Base-by-base conservation (phyloP, 2,329 filamentous ascomycete genomes). In the Neopestalotiopsis sp. region DNA sequence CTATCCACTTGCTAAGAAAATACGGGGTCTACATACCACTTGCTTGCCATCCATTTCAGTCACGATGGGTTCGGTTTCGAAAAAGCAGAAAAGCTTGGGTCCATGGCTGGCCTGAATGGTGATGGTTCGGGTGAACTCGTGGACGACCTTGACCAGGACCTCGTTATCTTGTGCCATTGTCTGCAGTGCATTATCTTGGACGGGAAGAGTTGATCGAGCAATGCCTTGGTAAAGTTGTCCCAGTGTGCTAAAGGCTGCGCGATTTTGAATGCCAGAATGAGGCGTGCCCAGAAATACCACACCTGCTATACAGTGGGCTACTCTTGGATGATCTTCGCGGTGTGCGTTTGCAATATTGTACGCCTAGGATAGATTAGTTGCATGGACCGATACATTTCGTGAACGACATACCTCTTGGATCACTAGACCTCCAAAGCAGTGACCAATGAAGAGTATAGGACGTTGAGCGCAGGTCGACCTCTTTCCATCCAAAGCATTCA, bases 241-340 rank as follows among this genome's bases (percentile, higher is more conserved):
- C 49, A n/a, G 53, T 40, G 32, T 34, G 9, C 32, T 20, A n/a
- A 38, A 59, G 0, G 12, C 24, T 12, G 57, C 6, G 57, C 30
- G 40, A 17, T 40, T 20, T 13, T 63, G 30, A 20, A 40, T 34
- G 12, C 61, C 61, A 12, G 13, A 24, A 63, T 63, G 61, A 9
- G 64, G 64, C 0, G 65, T 66, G 28, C 65, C 53, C 28, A 66
- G 53, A 14, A 66, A 66, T 56, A 66, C 34, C 65, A 66, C 20
- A 32, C 65, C 65, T 1, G 53, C 56, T 7, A 66, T 42, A 4
- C 24, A 58, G 6, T 66, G n/a, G 12, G 20, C 3, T 6, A 66
- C 40, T 13, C 65, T 49, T n/a, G 65, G 65, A 42, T 38, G 32
- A 12, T 66, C 45, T 20, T n/a, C 53, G 5, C 28, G 10, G 20